Evolutionary conservation across 257 asterid genomes (phyloP), one percentile per base, ranked within the genome.

Genomic region (Perilla frutescens): DNA sequence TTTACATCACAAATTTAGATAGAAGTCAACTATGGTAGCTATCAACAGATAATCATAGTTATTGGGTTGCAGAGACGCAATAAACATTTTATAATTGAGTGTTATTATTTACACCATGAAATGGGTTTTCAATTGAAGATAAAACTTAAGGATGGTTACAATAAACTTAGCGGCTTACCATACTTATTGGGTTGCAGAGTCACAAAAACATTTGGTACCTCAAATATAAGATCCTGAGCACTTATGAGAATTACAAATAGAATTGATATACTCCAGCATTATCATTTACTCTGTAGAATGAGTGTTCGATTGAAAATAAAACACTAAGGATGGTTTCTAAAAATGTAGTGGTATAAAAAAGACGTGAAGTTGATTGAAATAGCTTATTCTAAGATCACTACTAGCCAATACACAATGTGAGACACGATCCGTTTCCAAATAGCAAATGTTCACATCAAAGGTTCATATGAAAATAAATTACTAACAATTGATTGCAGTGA

Each of bases 321-420:
- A 72, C 43, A 60, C 48, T 14, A 31, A 47, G 39, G 56, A 29
- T 41, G 36, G n/a, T 15, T 26, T 34, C 37, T 20, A 20, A 40
- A 31, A 32, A 72, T 12, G 0, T 14, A 65, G 74, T 29, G 12
- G 51, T 73, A 15, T 3, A 3, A 37, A 10, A 37, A 64, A 13
- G 15, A 50, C 34, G 26, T 20, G 26, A 68, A 13, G 54, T 51
- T 3, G 14, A 7, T 13, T 34, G 15, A 36, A 31, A 6, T 9
- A 31, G 34, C 26, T 78, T 13, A 49, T 51, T 13, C n/a, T 10
- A 14, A 58, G 59, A 34, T 54, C 66, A 20, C 26, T 20, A 53
- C 9, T 32, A 68, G 37, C 13, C 81, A 66, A 15, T 61, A n/a
- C 40, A 62, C 4, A 72, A 66, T 62, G 34, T 14, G 48, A 48